A percentile compares a stretch with the other conserved stretches of the same genome.
These are phyloP conservation scores for Phoma sp. DNA, from an alignment of 2,329 filamentous ascomycete species.

Conservation along the genomic window DNA sequence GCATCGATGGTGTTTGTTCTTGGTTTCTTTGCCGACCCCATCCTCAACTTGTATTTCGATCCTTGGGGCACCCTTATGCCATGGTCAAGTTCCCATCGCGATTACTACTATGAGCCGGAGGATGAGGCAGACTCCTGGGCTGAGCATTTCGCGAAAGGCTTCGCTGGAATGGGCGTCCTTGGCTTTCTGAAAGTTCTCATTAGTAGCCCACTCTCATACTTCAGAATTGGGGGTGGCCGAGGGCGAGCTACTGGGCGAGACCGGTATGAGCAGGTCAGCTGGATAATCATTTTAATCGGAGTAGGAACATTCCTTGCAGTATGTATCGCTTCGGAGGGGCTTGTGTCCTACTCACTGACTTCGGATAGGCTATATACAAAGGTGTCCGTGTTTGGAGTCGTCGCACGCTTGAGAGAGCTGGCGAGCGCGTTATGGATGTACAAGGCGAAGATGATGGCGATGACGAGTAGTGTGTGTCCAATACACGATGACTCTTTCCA, in stretches of 20 bases:
- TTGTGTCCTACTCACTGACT: slow-evolving; percentile 13
- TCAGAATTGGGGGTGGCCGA: slow-evolving; percentile 63
- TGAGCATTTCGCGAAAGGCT: slow-evolving; percentile 85
- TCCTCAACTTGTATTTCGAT: slow-evolving; percentile 87
- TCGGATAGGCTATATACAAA: slow-evolving; percentile 75
- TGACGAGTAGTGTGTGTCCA: slow-evolving; percentile 45
- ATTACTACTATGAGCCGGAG: slow-evolving; percentile 40
- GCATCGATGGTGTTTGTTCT: slow-evolving; percentile 76
- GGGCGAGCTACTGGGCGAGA: slow-evolving; percentile 73
- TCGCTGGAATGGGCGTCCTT: slow-evolving; percentile 86
- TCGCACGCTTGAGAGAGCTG: slow-evolving; percentile 74
- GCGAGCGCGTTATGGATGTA: slow-evolving; percentile 84
- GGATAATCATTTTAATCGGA: slow-evolving; percentile 79
- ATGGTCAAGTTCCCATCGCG: slow-evolving; percentile 29
- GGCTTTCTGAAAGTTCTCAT: slow-evolving; percentile 83
- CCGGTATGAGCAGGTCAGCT: slow-evolving; percentile 77
- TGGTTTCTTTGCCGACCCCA: slow-evolving; percentile 90
- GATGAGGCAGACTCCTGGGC: slow-evolving; percentile 66
- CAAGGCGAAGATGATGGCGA: slow-evolving; percentile 66
- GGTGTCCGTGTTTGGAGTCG: slow-evolving; percentile 76
- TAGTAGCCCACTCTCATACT: slow-evolving; percentile 75
- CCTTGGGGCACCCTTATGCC: slow-evolving; percentile 59
- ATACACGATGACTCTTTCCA: slow-evolving; percentile 11
- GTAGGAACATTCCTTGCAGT: slow-evolving; percentile 79
- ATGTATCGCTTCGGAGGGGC: slow-evolving; percentile 48